Evolutionary conservation across 768 basidiomycete species (phyloP).

Genomic region (Rhizopogon roseolus): DNA sequence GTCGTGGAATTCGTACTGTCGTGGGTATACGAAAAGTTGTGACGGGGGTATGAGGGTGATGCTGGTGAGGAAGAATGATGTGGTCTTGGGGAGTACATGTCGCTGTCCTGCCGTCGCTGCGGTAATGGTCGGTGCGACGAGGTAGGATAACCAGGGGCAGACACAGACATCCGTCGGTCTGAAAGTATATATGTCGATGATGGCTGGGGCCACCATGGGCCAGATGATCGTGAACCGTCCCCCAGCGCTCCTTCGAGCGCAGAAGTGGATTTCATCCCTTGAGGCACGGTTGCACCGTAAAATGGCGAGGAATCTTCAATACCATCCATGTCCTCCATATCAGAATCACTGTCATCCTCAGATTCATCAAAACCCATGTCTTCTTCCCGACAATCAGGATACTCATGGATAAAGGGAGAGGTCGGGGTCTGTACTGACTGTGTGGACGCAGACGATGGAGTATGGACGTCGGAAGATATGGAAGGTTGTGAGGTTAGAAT

Average conservation of each 20-base stretch:
- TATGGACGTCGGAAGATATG: constrained; percentile 22
- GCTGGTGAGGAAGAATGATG: constrained; percentile 3
- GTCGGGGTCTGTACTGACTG: constrained; percentile 26
- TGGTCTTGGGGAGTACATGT: constrained; percentile 12
- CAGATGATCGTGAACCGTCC: constrained; percentile 13
- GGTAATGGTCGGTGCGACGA: constrained; percentile 15
- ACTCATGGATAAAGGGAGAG: constrained; percentile 22
- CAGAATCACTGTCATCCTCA: constrained; percentile 28
- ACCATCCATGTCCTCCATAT: constrained; percentile 30
- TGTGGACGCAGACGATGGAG: constrained; percentile 27
- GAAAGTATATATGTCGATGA: constrained; percentile 5
- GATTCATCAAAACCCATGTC: constrained; percentile 27
- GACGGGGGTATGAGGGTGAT: constrained; percentile 12
- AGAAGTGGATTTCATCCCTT: constrained; percentile 26
- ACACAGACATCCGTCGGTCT: constrained; percentile 27
- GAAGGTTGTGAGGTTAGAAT: constrained; percentile 18
- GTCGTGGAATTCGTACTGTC: constrained; percentile 13
- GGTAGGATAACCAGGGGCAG: constrained; percentile 25
- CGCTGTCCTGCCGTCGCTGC: constrained; percentile 11
- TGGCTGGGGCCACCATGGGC: constrained; percentile 3
- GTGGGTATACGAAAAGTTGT: constrained; percentile 19
- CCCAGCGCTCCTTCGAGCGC: constrained; percentile 27
- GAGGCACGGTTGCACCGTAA: constrained; percentile 17
- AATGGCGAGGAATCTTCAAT: constrained; percentile 14
- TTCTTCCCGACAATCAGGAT: constrained; percentile 5